A percentile compares a stretch with the other conserved stretches of the same genome.
Conservation (phyloP, 192 early-diverging fungal species). For the Phlyctochytrium bullatum region DNA sequence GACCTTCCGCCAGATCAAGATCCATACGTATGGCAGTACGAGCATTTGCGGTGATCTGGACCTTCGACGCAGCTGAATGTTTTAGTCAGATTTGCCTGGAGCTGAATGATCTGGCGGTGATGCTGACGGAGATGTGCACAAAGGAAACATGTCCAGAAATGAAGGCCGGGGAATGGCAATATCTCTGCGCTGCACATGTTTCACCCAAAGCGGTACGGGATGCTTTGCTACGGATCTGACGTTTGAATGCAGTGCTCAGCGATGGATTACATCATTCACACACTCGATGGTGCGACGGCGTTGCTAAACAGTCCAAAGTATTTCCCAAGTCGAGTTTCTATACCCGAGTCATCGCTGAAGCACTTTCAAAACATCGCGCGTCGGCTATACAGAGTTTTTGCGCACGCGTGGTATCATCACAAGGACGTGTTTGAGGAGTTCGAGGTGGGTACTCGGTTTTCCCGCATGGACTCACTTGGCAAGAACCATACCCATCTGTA, state of each 20-base stretch:
- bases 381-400: constrained; percentile 95
- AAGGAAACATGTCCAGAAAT: constrained; percentile 79
- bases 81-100: constrained; percentile 80
- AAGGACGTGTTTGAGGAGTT: constrained; percentile 82
- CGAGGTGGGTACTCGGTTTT: constrained; percentile 54
- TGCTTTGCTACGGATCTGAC: too few relatives aligned
- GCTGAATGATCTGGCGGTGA: constrained; percentile 71
- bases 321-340: constrained; percentile 55
- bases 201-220: constrained; percentile 62
- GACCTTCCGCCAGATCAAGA: constrained; percentile 62
- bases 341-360: constrained; percentile 71
- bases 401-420: constrained; percentile 93
- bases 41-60: constrained; percentile 71
- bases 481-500: constrained; percentile 72
- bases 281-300: constrained; percentile 82
- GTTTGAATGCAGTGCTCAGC: constrained; percentile 68
- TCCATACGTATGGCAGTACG: constrained; percentile 76
- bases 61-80: background rate
- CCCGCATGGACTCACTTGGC: background rate
- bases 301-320: constrained; percentile 72
- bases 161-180: constrained; percentile 89
- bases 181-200: constrained; percentile 89
- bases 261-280: constrained; percentile 91
- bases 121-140: constrained; percentile 70
- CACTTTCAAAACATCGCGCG: constrained; percentile 85